Conservation (phyloP, 2,329 filamentous ascomycete genomes). For the Mariannaea elegans region DNA sequence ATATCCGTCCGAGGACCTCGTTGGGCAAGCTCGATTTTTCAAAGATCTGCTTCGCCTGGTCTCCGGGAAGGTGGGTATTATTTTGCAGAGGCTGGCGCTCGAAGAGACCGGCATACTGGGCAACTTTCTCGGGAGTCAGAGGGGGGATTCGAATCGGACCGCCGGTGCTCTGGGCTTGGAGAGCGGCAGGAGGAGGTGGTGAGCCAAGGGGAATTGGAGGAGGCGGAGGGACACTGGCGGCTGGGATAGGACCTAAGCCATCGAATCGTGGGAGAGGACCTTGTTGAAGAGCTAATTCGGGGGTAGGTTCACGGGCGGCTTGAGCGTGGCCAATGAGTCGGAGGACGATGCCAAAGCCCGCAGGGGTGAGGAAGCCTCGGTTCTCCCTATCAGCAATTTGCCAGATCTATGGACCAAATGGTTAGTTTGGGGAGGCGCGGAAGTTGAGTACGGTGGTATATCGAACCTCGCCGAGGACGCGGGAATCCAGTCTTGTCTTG, state of each 20-base stretch:
- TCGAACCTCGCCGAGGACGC: slow-evolving; percentile 85
- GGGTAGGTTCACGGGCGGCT: slow-evolving; percentile 80
- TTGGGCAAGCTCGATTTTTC: slow-evolving; percentile 91
- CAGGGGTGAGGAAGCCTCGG: slow-evolving; percentile 88
- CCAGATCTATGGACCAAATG: slow-evolving; percentile 77
- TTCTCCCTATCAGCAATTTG: slow-evolving; percentile 98
- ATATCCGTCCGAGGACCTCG: slow-evolving; percentile 91
- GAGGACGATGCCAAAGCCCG: slow-evolving; percentile 92
- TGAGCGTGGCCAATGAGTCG: slow-evolving; percentile 96
- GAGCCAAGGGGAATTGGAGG: slow-evolving; percentile 41
- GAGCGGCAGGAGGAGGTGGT: slow-evolving; percentile 59
- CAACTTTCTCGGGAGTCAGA: slow-evolving; percentile 85
- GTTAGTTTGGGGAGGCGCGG: slow-evolving; percentile 5
- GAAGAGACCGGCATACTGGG: slow-evolving; percentile 89
- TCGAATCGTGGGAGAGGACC: slow-evolving; percentile 95
- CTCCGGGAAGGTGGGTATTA: slow-evolving; percentile 73
- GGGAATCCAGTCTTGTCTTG: slow-evolving; percentile 88
- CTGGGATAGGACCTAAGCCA: slow-evolving; percentile 62
- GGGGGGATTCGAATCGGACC: slow-evolving; percentile 87
- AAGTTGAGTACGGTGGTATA: not conserved
- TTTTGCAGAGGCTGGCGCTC: slow-evolving; percentile 86
- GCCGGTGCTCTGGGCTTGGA: slow-evolving; percentile 68
- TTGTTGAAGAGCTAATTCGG: slow-evolving; percentile 83
- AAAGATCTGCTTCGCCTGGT: slow-evolving; percentile 92
- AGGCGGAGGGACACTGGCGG: slow-evolving; percentile 55